These are phyloP conservation scores for Yarrowia galli DNA, from an alignment of 1,139 yeast species.

Conservation along the genomic window DNA sequence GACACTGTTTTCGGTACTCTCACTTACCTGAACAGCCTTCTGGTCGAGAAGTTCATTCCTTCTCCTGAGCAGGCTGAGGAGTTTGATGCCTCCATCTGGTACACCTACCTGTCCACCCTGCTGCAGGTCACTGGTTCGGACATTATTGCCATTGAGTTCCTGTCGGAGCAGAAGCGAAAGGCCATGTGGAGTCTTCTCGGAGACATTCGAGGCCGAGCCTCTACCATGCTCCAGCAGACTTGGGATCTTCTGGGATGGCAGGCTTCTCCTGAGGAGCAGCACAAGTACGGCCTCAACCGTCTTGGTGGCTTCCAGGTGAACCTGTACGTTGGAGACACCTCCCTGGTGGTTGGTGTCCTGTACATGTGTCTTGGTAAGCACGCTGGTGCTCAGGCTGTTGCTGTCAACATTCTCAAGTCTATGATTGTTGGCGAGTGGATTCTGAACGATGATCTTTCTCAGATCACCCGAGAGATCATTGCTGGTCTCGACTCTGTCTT, in stretches of 20 bases:
- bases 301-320: conserved; percentile 79
- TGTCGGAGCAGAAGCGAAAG: conserved; percentile 72
- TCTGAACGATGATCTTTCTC: conserved; percentile 64
- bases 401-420: conserved; percentile 75
- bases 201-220: conserved; percentile 67
- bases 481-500: conserved; percentile 68
- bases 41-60: conserved; percentile 57
- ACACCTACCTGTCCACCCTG: conserved; percentile 64
- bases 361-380: conserved; percentile 75
- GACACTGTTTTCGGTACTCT: conserved; percentile 69
- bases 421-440: conserved; percentile 72
- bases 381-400: conserved; percentile 65
- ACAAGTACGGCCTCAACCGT: conserved; percentile 66
- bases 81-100: conserved; percentile 62
- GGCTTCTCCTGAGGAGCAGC: conserved; percentile 63
- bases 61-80: conserved; percentile 65
- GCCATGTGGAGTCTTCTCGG: conserved; percentile 72
- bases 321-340: conserved; percentile 64
- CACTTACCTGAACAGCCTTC: conserved; percentile 56
- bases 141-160: conserved; percentile 48
- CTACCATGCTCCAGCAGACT: conserved; percentile 61
- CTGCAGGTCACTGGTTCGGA: conserved; percentile 60
- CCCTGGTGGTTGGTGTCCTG: conserved; percentile 70
- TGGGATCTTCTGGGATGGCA: conserved; percentile 84
- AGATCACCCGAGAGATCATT: conserved; percentile 63